Percentiles rank a stretch among this genome's conserved stretches.
Conservation (phyloP, 1,284 basidiomycete genomes). For the Fomitopsis betulina region DNA sequence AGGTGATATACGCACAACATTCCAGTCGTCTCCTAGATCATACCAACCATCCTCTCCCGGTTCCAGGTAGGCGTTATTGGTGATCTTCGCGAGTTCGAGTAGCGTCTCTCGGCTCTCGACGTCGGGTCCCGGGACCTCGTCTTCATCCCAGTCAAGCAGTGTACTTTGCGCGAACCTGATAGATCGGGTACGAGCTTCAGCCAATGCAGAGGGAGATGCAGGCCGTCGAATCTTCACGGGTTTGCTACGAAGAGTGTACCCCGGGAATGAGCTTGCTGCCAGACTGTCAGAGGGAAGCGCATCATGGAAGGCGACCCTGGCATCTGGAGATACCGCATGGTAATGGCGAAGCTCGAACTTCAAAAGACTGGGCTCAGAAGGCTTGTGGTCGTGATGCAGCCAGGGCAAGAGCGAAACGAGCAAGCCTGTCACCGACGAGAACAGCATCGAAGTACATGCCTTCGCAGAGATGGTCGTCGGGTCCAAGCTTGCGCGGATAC, state of each 20-base stretch:
- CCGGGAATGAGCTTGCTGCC: neutral
- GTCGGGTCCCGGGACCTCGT: constrained; percentile 63
- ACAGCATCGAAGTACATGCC: constrained; percentile 18
- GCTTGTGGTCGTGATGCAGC: constrained; percentile 3
- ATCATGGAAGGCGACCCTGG: constrained; percentile 61
- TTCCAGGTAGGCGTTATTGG: constrained; percentile 82
- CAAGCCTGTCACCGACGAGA: constrained; percentile 20
- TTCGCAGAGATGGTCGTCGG: neutral
- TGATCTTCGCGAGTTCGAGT: constrained; percentile 88
- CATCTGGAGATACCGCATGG: constrained; percentile 52
- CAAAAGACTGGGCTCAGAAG: constrained; percentile 27
- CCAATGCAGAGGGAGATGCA: constrained; percentile 45
- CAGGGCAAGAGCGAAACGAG: constrained; percentile 15
- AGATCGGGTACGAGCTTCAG: constrained; percentile 47
- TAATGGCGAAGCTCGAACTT: constrained; percentile 63
- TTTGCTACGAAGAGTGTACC: constrained; percentile 37
- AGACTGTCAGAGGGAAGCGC: constrained; percentile 26
- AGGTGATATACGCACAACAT: constrained; percentile 40
- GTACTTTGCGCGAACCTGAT: constrained; percentile 43
- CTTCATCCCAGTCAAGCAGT: constrained; percentile 55
- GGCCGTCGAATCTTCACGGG: constrained; percentile 42
- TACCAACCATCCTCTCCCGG: constrained; percentile 73
- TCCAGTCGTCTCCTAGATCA: constrained; percentile 64
- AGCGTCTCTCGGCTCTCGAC: constrained; percentile 75
- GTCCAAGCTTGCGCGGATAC: neutral